Percentiles rank a stretch among this genome's conserved stretches.
Conservation (phyloP, 2,329 filamentous ascomycete species). For the Zopfia rhizophila region DNA sequence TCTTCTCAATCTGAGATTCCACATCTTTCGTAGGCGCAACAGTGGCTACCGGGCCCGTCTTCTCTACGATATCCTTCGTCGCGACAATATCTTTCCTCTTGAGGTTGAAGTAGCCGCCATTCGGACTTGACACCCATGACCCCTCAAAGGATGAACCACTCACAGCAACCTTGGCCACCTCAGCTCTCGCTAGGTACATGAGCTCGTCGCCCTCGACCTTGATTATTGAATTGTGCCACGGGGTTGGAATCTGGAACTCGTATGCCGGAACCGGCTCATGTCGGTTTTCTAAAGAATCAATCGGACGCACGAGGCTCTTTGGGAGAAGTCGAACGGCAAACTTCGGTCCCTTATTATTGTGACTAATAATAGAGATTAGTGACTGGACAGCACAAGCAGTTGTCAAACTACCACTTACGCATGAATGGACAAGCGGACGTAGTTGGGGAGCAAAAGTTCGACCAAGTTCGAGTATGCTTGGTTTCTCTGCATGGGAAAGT, state of each 20-base stretch:
- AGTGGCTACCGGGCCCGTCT: too few species aligned
- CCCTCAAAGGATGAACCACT: constrained; percentile 32
- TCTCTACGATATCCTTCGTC: constrained; percentile 32
- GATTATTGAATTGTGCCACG: constrained; percentile 58
- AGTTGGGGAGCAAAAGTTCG: constrained; percentile 58
- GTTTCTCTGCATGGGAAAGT: constrained; percentile 45
- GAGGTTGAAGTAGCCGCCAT: constrained; percentile 39
- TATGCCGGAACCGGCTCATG: constrained; percentile 37
- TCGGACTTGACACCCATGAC: constrained; percentile 37
- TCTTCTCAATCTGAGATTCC: too few species aligned
- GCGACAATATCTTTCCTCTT: constrained; percentile 34
- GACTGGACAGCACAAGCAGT: background rate
- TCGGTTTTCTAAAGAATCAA: constrained; percentile 44
- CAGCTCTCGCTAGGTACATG: constrained; percentile 38
- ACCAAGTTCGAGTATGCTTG: constrained; percentile 61
- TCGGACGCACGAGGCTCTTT: constrained; percentile 40
- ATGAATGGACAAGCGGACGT: constrained; percentile 61
- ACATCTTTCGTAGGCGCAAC: too few species aligned
- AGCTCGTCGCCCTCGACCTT: constrained; percentile 43
- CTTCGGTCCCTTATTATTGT: constrained; percentile 55
- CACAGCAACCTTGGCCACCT: constrained; percentile 37
- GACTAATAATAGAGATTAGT: constrained; percentile 23
- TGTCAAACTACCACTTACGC: constrained; percentile 31
- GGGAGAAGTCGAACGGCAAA: constrained; percentile 56
- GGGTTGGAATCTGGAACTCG: constrained; percentile 53